Conservation (phyloP, 2,329 filamentous ascomycete species). For the Cladosporium phlei region DNA sequence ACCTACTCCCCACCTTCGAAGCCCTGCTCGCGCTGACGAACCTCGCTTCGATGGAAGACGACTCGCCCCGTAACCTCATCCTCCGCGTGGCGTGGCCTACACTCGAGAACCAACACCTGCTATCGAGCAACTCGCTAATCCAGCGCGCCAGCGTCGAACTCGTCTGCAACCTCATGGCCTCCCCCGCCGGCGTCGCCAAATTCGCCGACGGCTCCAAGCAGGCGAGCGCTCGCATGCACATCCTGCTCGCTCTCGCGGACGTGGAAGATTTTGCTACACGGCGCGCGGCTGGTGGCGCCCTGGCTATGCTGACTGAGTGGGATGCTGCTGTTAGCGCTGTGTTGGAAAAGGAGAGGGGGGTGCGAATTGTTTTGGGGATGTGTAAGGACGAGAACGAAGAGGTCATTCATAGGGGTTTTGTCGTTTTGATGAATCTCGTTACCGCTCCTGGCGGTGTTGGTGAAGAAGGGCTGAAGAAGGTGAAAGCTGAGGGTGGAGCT, state of each 20-base stretch:
- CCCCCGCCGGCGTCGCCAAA: conserved; percentile 60
- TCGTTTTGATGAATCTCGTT: conserved; percentile 61
- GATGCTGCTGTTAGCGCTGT: conserved; percentile 70
- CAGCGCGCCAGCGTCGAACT: conserved; percentile 82
- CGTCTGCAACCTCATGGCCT: conserved; percentile 81
- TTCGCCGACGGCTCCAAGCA: conserved; percentile 65
- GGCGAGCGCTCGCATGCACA: conserved; percentile 69
- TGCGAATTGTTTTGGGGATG: conserved; percentile 73
- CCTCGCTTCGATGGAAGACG: conserved; percentile 69
- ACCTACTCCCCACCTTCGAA: conserved; percentile 87
- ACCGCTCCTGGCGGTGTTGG: conserved; percentile 63
- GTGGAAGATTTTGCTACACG: conserved; percentile 75
- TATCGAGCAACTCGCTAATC: conserved; percentile 69
- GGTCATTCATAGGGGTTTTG: conserved; percentile 66
- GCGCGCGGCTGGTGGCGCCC: conserved; percentile 77
- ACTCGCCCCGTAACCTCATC: conserved; percentile 60
- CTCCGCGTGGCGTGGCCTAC: conserved; percentile 68
- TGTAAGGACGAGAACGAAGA: conserved; percentile 67
- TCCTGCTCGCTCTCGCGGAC: conserved; percentile 82
- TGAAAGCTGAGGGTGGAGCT: conserved; percentile 59
- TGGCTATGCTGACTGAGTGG: conserved; percentile 78
- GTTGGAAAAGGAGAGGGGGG: conserved; percentile 64
- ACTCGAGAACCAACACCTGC: conserved; percentile 77
- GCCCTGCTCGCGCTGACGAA: conserved; percentile 89
- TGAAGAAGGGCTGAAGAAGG: conserved; percentile 52